Evolutionary conservation across 345 rosid species (phyloP), one percentile per base, ranked within the genome.

Genomic region (Syzygium oleosum): DNA sequence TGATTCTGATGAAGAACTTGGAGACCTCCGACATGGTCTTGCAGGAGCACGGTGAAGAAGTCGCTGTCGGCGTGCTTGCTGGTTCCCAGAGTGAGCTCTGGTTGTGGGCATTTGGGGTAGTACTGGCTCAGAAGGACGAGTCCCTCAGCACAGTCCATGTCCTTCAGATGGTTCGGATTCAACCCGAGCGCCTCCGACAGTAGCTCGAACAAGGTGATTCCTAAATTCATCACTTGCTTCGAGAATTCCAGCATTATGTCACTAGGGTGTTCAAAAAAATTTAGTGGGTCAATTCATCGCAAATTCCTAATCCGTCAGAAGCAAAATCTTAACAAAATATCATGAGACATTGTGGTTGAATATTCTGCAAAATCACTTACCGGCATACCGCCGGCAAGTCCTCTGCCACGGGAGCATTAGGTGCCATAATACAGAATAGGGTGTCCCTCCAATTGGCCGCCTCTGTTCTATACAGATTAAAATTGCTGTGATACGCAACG

Each of bases 41-140:
- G 92, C 17, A 88, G 89, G 61, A 92, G 90, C 43, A 92, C 49
- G 2, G 92, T 90, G 15, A 91, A 34, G 85, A 90, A 91, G 46
- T 52, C 61, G 19, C 22, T 73, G 73, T 91, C 92, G 7, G 92
- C 14, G 59, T 93, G 94, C 27, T 77, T 89, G 85, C 38, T 85
- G 11, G 79, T 27, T 21, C 93, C 93, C 56, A 89, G 2, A 7
- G 93, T 89, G 46, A 89, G 38, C n/a, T 90, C 91, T 25, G 92
- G 94, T 23, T 93, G 65, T 7, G 93, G 94, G 85, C 93, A 93
- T 52, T 91, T 86, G 15, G 94, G 93, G 53, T 92, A 93, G 83
- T 90, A 92, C 58, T 91, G 91, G 58, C 91, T 55, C 19, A 84
- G 2, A 53, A 88, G 7, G 2, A 29, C 4, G 6, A 90, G 84